Conservation (phyloP, 495 filamentous ascomycete species). For the Aspergillus sclerotiicarbonarius region DNA sequence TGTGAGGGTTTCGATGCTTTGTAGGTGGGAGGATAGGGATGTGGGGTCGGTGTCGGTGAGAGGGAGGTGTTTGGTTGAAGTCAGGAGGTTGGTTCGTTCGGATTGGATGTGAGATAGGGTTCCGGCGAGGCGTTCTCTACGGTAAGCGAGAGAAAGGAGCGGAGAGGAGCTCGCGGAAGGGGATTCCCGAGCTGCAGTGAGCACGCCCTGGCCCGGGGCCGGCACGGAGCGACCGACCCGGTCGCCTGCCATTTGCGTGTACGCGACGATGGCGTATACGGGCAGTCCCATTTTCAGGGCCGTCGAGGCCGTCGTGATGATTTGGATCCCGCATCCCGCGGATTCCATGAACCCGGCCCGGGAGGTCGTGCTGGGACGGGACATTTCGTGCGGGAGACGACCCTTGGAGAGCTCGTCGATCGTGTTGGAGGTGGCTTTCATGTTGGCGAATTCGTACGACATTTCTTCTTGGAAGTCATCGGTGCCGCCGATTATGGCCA, state of each 20-base stretch:
- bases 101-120: constrained; percentile 48
- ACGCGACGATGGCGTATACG: constrained; percentile 87
- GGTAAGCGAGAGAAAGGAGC: constrained; percentile 49
- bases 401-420: constrained; percentile 91
- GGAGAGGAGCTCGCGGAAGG: constrained; percentile 82
- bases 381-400: constrained; percentile 93
- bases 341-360: constrained; percentile 98
- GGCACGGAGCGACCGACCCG: constrained; percentile 96
- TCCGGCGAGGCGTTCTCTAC: constrained; percentile 31
- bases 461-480: constrained; percentile 98
- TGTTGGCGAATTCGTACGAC: constrained; percentile 98
- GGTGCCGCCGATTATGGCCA: constrained; percentile 95
- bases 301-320: constrained; percentile 92
- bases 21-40: background rate
- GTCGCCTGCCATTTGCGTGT: constrained; percentile 92
- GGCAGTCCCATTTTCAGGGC: constrained; percentile 97
- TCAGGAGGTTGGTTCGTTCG: background rate
- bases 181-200: constrained; percentile 90
- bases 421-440: constrained; percentile 96
- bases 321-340: constrained; percentile 92
- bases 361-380: constrained; percentile 89
- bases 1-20: background rate
- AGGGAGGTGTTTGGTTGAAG: background rate
- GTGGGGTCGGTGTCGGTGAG: too few species aligned
- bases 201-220: constrained; percentile 89